Percentiles rank a stretch among this genome's conserved stretches.
These are phyloP conservation scores for Martiniozyma abietophila DNA, from an alignment of 805 yeast species.

Conservation along the genomic window DNA sequence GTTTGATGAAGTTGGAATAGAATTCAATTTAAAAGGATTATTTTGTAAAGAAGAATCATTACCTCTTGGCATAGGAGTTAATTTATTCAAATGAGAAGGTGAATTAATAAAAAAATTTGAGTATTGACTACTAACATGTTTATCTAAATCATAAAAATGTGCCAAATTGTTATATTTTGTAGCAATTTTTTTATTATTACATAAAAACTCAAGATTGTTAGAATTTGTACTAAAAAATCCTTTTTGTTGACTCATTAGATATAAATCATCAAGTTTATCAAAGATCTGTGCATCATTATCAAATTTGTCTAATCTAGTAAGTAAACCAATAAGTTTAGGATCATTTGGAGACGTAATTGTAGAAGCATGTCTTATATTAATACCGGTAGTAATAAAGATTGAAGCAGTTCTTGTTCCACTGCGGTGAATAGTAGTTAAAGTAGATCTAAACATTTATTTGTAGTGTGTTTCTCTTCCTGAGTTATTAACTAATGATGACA, in stretches of 20 bases:
- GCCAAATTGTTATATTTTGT: constrained; percentile 19
- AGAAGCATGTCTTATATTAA: constrained; percentile 19
- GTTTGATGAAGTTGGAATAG: constrained; percentile 12
- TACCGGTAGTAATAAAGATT: too few relatives aligned
- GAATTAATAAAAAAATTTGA: neutral
- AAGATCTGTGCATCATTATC: constrained; percentile 21
- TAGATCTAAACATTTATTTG: too few relatives aligned
- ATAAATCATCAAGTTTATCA: constrained; percentile 24
- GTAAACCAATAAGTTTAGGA: constrained; percentile 20
- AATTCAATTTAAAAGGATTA: too few relatives aligned
- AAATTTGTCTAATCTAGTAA: constrained; percentile 23
- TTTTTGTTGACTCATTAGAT: constrained; percentile 24
- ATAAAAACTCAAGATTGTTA: constrained; percentile 23
- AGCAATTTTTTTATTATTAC: constrained; percentile 20
- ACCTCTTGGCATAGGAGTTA: constrained; percentile 9
- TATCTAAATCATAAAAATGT: constrained; percentile 22
- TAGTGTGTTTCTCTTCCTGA: too few relatives aligned
- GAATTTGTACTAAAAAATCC: constrained; percentile 24
- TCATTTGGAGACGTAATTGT: constrained; percentile 22
- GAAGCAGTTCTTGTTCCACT: too few relatives aligned
- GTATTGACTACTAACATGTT: constrained; percentile 20
- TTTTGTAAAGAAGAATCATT: too few relatives aligned
- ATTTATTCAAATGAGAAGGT: constrained; percentile 2
- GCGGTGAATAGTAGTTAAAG: too few relatives aligned
- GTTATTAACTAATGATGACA: too few relatives aligned